phyloP scores from a whole-genome alignment of 2,329 filamentous ascomycete species.

The Furcasterigmium furcatum region DNA sequence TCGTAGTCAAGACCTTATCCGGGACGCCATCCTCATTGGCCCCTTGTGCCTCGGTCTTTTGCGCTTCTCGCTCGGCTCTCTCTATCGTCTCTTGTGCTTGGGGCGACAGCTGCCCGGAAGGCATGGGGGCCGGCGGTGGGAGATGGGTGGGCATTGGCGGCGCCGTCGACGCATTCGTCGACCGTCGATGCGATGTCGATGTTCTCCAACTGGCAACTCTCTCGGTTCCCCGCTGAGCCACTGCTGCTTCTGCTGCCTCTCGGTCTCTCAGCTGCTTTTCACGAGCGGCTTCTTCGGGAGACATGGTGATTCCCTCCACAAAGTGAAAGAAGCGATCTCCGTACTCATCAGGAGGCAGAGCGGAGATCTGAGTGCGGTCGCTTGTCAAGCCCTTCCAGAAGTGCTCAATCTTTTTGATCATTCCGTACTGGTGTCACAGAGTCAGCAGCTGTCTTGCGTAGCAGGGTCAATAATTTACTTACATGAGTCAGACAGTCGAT shows the following conservation, averaged over 20 bases:
- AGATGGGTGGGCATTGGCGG: slow-evolving; percentile 44
- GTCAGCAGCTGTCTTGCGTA: slow-evolving; percentile 3
- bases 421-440: slow-evolving; percentile 67
- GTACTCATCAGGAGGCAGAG: slow-evolving; percentile 85
- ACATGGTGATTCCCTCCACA: slow-evolving; percentile 87
- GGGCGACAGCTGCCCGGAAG: slow-evolving; percentile 24
- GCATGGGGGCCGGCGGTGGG: slow-evolving; percentile 36
- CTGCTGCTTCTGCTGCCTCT: slow-evolving; percentile 46
- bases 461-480: slow-evolving; percentile 38
- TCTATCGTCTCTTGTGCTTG: slow-evolving; percentile 38
- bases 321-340: slow-evolving; percentile 94
- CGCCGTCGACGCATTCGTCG: slow-evolving; percentile 19
- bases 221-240: slow-evolving; percentile 27
- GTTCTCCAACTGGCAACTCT: slow-evolving; percentile 30
- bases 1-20: slow-evolving; percentile 53
- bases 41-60: slow-evolving; percentile 27
- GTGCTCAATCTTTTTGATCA: slow-evolving; percentile 91
- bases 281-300: slow-evolving; percentile 76
- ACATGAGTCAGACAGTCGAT: slow-evolving; percentile 98
- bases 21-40: slow-evolving; percentile 49
- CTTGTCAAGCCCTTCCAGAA: slow-evolving; percentile 92
- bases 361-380: slow-evolving; percentile 85
- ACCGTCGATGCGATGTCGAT: slow-evolving; percentile 26
- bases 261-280: slow-evolving; percentile 58
- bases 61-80: slow-evolving; percentile 33